Base-by-base conservation (phyloP, 441 rosid species). In the Corymbia calophylla region DNA sequence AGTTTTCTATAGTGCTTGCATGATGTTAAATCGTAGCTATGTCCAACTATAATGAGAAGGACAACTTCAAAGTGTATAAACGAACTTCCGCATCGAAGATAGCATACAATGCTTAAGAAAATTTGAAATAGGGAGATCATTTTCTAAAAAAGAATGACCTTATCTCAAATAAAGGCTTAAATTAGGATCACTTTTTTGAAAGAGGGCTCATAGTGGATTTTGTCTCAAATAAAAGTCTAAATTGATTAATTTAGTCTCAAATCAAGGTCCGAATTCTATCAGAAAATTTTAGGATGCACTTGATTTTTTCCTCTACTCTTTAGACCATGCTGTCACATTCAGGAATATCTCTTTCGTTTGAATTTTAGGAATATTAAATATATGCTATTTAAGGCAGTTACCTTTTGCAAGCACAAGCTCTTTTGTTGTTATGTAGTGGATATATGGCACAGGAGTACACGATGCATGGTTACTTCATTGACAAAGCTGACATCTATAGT, bases 141-240 rank as follows among this genome's bases (percentile, higher is more conserved):
- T 56, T 56, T 23, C 12, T 56, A 23, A 56, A 56, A 56, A 8
- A 23, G 62, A 56, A 56, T 56, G 27, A 56, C 9, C 23, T 56
- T 56, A 56, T 56, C 62, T 56, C 12, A 56, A 56, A 56, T 23
- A 27, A 56, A 5, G 12, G 5, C 9, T 23, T 56, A 23, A 56
- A 56, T 21, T 2, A 0, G 0, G 2, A 29, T 12, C 2, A 8
- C 23, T 56, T 54, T 23, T 23, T 23, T 4, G 23, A 56, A 56
- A 23, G 62, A 56, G 29, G 4, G 27, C 13, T 12, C 7, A 56
- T 11, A 27, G 13, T 56, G 29, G 29, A 56, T 27, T 11, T 56
- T 56, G 5, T 21, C 62, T 56, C 29, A 56, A 23, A 56, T 23
- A 56, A 56, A 23, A 56, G 23, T 8, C 3, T 56, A 27, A 56